A percentile compares a stretch with the other conserved stretches of the same genome.
Conservation (phyloP, 2,329 filamentous ascomycete genomes). For the Exophiala phaeomuriformis region DNA sequence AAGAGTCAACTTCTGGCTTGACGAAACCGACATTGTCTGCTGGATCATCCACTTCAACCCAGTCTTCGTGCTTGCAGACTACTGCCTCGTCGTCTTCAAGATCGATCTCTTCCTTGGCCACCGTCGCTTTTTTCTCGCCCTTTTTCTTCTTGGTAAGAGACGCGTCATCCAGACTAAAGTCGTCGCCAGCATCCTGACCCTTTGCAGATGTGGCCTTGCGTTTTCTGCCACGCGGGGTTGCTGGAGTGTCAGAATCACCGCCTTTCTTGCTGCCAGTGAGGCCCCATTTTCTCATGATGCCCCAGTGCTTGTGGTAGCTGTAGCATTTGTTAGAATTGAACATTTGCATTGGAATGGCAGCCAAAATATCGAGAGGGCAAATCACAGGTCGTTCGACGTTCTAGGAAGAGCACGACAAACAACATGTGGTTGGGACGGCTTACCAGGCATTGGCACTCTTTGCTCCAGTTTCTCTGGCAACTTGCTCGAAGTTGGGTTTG, state of each 20-base stretch:
- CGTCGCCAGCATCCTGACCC: not conserved
- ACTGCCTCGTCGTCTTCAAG: not conserved
- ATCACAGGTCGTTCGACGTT: not conserved
- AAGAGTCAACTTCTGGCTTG: not conserved
- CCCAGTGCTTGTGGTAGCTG: slow-evolving; percentile 23
- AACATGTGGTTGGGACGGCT: not conserved
- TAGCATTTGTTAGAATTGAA: not conserved
- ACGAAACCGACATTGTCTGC: not conserved
- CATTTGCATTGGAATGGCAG: too few species aligned
- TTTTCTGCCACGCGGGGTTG: not conserved
- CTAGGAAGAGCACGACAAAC: not conserved
- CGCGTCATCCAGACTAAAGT: not conserved
- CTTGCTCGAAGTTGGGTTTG: slow-evolving; percentile 21
- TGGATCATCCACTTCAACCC: not conserved
- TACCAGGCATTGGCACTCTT: slow-evolving; percentile 19
- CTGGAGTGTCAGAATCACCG: not conserved
- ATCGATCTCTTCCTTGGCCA: not conserved
- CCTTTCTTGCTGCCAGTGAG: slow-evolving; percentile 9
- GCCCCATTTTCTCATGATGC: slow-evolving; percentile 20
- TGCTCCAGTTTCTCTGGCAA: slow-evolving; percentile 19
- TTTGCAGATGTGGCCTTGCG: not conserved
- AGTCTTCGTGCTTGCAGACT: not conserved
- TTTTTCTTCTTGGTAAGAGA: slow-evolving; percentile 8
- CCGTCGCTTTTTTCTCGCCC: slow-evolving; percentile 1
- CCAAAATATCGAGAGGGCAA: not conserved